phyloP scores from a whole-genome alignment of 169 alveolate species.

The Plasmodium malariae region DNA sequence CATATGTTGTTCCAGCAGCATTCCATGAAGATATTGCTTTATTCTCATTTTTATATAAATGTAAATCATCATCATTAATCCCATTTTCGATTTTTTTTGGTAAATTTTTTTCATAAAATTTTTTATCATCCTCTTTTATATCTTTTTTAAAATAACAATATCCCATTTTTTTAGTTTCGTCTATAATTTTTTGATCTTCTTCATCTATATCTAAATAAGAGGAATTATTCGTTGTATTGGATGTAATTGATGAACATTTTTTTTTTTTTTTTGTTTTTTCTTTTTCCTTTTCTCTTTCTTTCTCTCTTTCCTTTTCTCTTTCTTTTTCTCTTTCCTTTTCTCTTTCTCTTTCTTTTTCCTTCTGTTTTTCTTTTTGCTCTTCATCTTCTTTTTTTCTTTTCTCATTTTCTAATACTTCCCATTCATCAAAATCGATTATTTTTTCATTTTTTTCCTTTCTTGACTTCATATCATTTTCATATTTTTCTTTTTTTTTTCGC shows the following conservation, averaged over 20 bases:
- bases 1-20: slow-evolving; percentile 90
- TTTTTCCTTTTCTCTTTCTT: no score
- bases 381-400: slow-evolving; percentile 79
- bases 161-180: slow-evolving; percentile 91
- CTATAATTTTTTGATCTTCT: slow-evolving; percentile 88
- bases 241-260: slow-evolving; percentile 27
- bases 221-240: slow-evolving; percentile 71
- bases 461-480: slow-evolving; percentile 80
- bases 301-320: slow-evolving; percentile 44
- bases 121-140: slow-evolving; percentile 74
- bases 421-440: slow-evolving; percentile 67
- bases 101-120: slow-evolving; percentile 35
- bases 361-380: slow-evolving; percentile 81
- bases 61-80: slow-evolving; percentile 35
- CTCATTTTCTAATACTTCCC: slow-evolving; percentile 84
- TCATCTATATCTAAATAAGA: slow-evolving; percentile 86
- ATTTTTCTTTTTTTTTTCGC: slow-evolving; percentile 80
- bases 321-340: slow-evolving; percentile 78
- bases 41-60: slow-evolving; percentile 11
- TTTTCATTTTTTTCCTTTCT: slow-evolving; percentile 76
- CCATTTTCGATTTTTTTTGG: slow-evolving; percentile 78
- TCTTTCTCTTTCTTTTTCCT: slow-evolving; percentile 76
- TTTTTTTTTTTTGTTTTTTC: slow-evolving; percentile 13
- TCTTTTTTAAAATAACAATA: slow-evolving; percentile 88
- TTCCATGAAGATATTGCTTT: slow-evolving; percentile 89